phyloP scores from a whole-genome alignment of 768 basidiomycete species.

The Paxillus ammoniavirescens region DNA sequence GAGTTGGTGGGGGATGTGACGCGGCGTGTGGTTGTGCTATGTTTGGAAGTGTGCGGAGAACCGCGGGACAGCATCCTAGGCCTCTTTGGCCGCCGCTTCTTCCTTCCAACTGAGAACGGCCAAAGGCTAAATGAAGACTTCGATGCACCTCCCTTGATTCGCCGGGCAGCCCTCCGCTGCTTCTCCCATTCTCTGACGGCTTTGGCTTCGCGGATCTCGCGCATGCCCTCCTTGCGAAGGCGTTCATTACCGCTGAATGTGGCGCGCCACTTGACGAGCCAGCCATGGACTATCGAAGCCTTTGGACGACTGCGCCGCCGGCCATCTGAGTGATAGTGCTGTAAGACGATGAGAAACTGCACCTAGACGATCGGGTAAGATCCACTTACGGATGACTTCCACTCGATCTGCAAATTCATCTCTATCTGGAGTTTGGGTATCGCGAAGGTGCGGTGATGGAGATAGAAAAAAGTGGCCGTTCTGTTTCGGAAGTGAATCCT shows the following conservation, averaged over 20 bases:
- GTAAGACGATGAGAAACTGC: not conserved
- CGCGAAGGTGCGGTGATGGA: slow-evolving; percentile 3
- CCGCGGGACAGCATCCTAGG: slow-evolving; percentile 2
- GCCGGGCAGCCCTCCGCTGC: slow-evolving; percentile 20
- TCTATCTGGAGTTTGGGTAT: not conserved
- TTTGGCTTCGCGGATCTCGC: slow-evolving; percentile 64
- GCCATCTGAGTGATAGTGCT: slow-evolving; percentile 37
- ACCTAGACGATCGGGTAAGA: not conserved
- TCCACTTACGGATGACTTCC: slow-evolving; percentile 32
- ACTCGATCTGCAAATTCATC: slow-evolving; percentile 31
- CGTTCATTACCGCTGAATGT: slow-evolving; percentile 63
- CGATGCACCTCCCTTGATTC: slow-evolving; percentile 13
- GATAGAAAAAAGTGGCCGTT: slow-evolving; percentile 13
- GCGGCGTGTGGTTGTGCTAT: slow-evolving; percentile 8
- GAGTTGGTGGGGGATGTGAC: slow-evolving; percentile 15
- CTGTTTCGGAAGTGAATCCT: not conserved
- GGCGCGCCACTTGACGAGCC: slow-evolving; percentile 77
- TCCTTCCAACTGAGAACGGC: slow-evolving; percentile 25
- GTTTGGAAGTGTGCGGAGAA: slow-evolving; percentile 9
- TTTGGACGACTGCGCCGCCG: slow-evolving; percentile 49
- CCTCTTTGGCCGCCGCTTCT: slow-evolving; percentile 11
- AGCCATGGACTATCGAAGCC: slow-evolving; percentile 65
- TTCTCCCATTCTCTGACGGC: slow-evolving; percentile 30
- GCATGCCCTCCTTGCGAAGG: slow-evolving; percentile 64
- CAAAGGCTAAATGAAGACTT: slow-evolving; percentile 23